Percentiles rank a stretch among this genome's conserved stretches.
Conservation (phyloP, 2,329 filamentous ascomycete species). For the Incumbomyces delicatus region DNA sequence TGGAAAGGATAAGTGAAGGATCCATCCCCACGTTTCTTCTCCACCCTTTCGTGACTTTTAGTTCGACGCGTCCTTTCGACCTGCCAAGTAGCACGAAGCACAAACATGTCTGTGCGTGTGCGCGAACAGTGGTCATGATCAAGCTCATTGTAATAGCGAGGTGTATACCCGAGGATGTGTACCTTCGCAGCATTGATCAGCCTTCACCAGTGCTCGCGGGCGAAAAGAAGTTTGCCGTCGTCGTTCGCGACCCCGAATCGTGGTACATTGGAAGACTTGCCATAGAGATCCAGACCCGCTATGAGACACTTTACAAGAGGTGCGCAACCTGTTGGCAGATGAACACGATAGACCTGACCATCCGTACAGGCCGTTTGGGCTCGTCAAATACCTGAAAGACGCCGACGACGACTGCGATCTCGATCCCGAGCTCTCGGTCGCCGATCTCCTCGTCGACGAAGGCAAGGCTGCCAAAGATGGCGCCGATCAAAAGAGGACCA, state of each 20-base stretch:
- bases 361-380: conserved; percentile 14
- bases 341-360: background rate
- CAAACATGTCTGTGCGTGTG: background rate
- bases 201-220: conserved; percentile 1
- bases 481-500: conserved; percentile 16
- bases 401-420: conserved; percentile 20
- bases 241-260: conserved; percentile 17
- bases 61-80: conserved; percentile 2
- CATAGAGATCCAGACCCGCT: conserved; percentile 15
- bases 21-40: conserved; percentile 2
- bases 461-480: conserved; percentile 19
- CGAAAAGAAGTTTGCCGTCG: conserved; percentile 16
- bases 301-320: conserved; percentile 18
- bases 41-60: conserved; percentile 3
- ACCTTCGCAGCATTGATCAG: conserved; percentile 10
- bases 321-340: background rate
- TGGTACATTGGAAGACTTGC: conserved; percentile 19
- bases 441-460: conserved; percentile 20
- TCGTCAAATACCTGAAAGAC: conserved; percentile 22
- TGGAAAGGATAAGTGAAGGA: no score
- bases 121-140: conserved; percentile 14
- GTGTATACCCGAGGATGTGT: conserved; percentile 19
- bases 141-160: conserved; percentile 18
- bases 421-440: conserved; percentile 17
- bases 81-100: background rate